These are phyloP conservation scores for Euphorbia celastroides DNA, from an alignment of 441 rosid species.

Conservation along the genomic window DNA sequence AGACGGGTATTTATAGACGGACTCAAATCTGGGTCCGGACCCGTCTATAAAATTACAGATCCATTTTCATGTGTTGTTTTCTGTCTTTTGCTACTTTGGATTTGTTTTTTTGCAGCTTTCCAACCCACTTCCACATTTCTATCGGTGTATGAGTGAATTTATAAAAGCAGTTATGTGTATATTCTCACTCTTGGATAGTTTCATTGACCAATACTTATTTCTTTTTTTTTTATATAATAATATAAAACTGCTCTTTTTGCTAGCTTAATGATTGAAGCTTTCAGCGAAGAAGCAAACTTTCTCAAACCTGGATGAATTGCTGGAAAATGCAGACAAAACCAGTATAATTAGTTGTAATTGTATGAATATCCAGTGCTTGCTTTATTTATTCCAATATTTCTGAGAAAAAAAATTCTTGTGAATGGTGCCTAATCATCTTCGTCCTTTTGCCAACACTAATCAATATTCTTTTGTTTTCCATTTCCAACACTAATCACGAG, in stretches of 20 bases:
- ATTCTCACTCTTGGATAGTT: background rate
- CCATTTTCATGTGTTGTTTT: no score
- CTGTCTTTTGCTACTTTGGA: no score
- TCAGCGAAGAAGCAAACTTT: constrained; percentile 81
- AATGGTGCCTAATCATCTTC: background rate
- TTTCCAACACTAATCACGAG: no score
- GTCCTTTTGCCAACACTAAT: no score
- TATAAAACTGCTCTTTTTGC: background rate
- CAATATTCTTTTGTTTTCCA: no score
- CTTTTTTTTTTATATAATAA: background rate
- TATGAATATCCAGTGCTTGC: no score
- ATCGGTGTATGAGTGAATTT: background rate
- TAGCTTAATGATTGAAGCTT: constrained; percentile 35
- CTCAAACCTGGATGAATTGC: constrained; percentile 63
- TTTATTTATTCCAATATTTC: background rate
- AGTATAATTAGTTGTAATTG: no score
- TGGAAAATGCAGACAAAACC: constrained; percentile 73
- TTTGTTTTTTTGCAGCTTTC: no score
- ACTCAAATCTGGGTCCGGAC: no score
- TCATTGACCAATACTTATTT: background rate
- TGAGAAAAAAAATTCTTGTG: background rate
- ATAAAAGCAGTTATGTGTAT: background rate
- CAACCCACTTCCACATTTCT: no score
- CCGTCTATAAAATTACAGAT: no score
- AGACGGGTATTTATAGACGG: no score